Percentiles rank a stretch among this genome's conserved stretches.
phyloP scores from a whole-genome alignment of 108 stramenopile species.

The Craspedostauros australis region DNA sequence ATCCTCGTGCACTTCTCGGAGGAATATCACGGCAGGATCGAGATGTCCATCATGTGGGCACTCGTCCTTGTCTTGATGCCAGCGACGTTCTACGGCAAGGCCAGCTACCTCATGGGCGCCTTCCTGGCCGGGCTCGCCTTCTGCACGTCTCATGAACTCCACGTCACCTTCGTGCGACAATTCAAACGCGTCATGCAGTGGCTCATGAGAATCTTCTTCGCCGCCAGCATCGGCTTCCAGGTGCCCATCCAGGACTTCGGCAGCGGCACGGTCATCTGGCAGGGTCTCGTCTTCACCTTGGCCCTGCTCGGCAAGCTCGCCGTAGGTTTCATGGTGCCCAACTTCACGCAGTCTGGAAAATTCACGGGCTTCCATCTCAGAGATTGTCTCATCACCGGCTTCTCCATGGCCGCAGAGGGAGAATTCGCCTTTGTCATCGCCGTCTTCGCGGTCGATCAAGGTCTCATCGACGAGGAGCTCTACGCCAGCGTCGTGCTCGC shows the following conservation, averaged over 20 bases:
- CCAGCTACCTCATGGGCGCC: slow-evolving; percentile 47
- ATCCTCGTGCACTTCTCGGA: slow-evolving; percentile 20
- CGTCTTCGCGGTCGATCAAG: slow-evolving; percentile 48
- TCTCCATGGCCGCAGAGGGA: slow-evolving; percentile 74
- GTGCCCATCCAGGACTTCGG: slow-evolving; percentile 67
- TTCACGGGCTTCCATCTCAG: slow-evolving; percentile 48
- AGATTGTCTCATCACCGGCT: slow-evolving; percentile 62
- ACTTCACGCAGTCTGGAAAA: slow-evolving; percentile 46
- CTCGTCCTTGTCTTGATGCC: slow-evolving; percentile 55
- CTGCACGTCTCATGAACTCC: slow-evolving; percentile 55
- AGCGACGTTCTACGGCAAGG: slow-evolving; percentile 49
- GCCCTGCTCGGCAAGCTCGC: slow-evolving; percentile 64
- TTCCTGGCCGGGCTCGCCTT: slow-evolving; percentile 73
- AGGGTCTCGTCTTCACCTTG: slow-evolving; percentile 56
- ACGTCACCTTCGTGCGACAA: slow-evolving; percentile 56
- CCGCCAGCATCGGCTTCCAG: slow-evolving; percentile 71
- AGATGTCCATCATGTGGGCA: slow-evolving; percentile 47
- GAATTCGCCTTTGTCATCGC: slow-evolving; percentile 83
- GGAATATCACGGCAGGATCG: slow-evolving; percentile 38
- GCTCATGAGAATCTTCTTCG: slow-evolving; percentile 87
- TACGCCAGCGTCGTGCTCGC: slow-evolving; percentile 70
- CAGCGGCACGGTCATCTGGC: slow-evolving; percentile 51
- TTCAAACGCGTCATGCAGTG: slow-evolving; percentile 77
- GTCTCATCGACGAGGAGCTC: slow-evolving; percentile 43
- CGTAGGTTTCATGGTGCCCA: slow-evolving; percentile 76